Percentiles rank a stretch among this genome's conserved stretches.
Conservation (phyloP, 31 red algal species). For the Bonnemaisonia californica region DNA sequence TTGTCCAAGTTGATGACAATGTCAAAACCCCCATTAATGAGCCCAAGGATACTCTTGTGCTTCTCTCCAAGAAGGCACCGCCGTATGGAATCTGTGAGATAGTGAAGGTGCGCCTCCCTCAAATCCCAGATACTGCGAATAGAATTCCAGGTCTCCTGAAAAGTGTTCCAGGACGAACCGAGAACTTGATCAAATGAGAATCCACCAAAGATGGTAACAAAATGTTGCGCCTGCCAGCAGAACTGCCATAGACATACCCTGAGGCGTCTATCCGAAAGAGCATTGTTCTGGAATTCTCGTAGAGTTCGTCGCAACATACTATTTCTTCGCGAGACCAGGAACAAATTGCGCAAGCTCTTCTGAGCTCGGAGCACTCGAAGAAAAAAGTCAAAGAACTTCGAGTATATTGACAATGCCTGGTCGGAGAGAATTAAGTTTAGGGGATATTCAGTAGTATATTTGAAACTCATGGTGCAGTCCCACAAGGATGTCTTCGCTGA, state of each 20-base stretch:
- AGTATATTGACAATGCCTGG: constrained; percentile 44
- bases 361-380: constrained; percentile 46
- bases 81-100: constrained; percentile 35
- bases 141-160: constrained; percentile 36
- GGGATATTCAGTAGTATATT: constrained; percentile 49
- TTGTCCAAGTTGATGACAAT: constrained; percentile 67
- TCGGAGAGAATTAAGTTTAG: constrained; percentile 47
- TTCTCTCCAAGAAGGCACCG: constrained; percentile 49
- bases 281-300: neutral
- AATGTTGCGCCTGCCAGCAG: constrained; percentile 69
- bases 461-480: constrained; percentile 39
- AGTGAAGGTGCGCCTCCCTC: constrained; percentile 44
- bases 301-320: constrained; percentile 10
- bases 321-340: constrained; percentile 46
- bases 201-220: constrained; percentile 64
- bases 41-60: constrained; percentile 39
- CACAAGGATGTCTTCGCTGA: constrained; percentile 29
- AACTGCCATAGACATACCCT: constrained; percentile 48
- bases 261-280: neutral
- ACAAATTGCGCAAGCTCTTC: constrained; percentile 45
- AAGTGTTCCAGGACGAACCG: constrained; percentile 38
- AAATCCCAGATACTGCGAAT: constrained; percentile 50
- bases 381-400: constrained; percentile 50
- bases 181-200: constrained; percentile 56
- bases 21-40: constrained; percentile 66